phyloP scores from a whole-genome alignment of 1,284 basidiomycete species.

The Apiotrichum veenhuisii region DNA sequence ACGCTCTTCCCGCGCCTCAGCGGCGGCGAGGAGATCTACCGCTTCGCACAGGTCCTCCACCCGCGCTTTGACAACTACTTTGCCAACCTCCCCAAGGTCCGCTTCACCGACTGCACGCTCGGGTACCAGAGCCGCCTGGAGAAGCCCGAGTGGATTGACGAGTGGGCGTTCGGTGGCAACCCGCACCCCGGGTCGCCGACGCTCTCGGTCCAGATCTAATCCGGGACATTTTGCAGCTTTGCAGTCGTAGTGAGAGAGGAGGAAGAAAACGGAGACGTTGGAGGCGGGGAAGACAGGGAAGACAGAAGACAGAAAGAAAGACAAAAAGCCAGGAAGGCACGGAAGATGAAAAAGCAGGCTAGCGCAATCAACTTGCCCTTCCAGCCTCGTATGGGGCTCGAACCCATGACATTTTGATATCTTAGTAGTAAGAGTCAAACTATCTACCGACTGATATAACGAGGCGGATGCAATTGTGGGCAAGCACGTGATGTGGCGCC shows the following conservation, averaged over 20 bases:
- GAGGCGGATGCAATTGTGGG: neutral
- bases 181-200: no score
- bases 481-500: neutral
- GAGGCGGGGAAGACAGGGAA: neutral
- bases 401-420: neutral
- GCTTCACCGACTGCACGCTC: slow-evolving; percentile 25
- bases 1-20: slow-evolving; percentile 24
- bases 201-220: no score
- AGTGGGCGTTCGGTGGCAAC: slow-evolving; percentile 14
- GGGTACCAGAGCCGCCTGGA: slow-evolving; percentile 27
- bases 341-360: neutral
- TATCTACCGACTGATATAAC: slow-evolving; percentile 1
- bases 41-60: slow-evolving; percentile 23
- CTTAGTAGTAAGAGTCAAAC: neutral
- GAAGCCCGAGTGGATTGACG: slow-evolving; percentile 25
- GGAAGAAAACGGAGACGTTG: neutral
- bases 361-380: neutral
- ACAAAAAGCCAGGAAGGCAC: neutral
- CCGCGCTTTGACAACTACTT: slow-evolving; percentile 31
- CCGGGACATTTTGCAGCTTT: no score
- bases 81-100: slow-evolving; percentile 28
- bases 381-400: neutral
- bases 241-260: no score
- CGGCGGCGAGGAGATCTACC: slow-evolving; percentile 10
- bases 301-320: no score